Conservation (phyloP, 345 rosid genomes). For the Gossypium sturtianum region DNA sequence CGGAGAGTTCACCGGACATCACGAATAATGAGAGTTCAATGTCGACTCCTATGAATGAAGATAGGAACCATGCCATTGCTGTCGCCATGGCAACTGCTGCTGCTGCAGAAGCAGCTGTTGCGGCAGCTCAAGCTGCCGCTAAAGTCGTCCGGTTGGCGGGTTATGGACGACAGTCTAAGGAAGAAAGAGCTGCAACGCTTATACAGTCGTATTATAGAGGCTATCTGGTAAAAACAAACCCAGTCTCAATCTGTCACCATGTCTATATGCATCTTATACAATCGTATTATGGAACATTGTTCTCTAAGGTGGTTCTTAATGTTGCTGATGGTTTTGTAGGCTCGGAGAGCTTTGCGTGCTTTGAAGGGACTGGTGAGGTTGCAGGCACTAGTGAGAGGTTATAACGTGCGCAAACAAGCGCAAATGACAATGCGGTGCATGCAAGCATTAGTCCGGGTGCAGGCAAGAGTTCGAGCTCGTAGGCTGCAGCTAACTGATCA, state of each 20-base stretch:
- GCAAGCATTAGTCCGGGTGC: constrained; percentile 96
- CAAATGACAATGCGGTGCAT: constrained; percentile 96
- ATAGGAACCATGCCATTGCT: constrained; percentile 71
- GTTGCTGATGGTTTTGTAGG: constrained; percentile 32
- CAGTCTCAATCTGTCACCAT: not conserved
- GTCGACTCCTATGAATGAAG: constrained; percentile 50
- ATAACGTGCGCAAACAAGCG: constrained; percentile 92
- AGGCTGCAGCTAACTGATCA: constrained; percentile 53
- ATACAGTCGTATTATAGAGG: constrained; percentile 86
- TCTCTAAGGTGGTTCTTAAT: not conserved
- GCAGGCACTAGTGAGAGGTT: constrained; percentile 91
- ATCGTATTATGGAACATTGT: not conserved
- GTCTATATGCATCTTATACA: not conserved
- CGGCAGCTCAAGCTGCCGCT: constrained; percentile 95
- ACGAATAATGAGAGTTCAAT: constrained; percentile 54
- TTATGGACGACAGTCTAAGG: constrained; percentile 64
- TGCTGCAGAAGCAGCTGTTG: constrained; percentile 89
- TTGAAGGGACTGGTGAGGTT: constrained; percentile 88
- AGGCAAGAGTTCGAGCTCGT: constrained; percentile 80
- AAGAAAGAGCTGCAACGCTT: constrained; percentile 81
- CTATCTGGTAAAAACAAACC: constrained; percentile 50
- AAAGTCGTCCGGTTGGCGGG: constrained; percentile 88
- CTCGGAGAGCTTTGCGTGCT: constrained; percentile 88
- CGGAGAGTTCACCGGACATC: constrained; percentile 75
- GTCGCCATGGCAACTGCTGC: constrained; percentile 94